Conservation (phyloP, 2,329 filamentous ascomycete genomes). For the Trichoderma asperellum region DNA sequence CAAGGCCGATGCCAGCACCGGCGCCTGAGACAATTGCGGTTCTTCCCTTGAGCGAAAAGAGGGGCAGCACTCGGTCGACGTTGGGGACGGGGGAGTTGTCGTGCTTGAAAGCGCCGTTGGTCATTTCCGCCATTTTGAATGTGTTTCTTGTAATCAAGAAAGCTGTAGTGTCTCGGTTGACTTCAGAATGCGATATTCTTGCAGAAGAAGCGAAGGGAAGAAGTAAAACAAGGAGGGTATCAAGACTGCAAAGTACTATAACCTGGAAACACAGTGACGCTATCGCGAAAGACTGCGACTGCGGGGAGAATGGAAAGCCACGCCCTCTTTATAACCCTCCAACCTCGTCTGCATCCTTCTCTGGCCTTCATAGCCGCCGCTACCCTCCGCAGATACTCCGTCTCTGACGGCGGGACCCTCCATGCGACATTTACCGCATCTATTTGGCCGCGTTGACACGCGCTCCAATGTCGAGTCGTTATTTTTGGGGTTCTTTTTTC, state of each 20-base stretch:
- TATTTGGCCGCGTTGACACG: constrained; percentile 12
- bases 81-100: constrained; percentile 56
- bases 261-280: background rate
- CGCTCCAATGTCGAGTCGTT: constrained; percentile 27
- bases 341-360: background rate
- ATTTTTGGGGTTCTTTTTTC: background rate
- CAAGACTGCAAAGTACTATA: background rate
- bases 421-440: constrained; percentile 23
- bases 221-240: background rate
- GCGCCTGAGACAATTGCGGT: constrained; percentile 72
- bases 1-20: constrained; percentile 68
- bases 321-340: constrained; percentile 10
- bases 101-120: constrained; percentile 59
- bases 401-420: constrained; percentile 11
- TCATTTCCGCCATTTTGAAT: constrained; percentile 46
- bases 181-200: too few species aligned
- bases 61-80: constrained; percentile 59
- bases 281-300: constrained; percentile 7
- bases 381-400: constrained; percentile 8
- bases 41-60: constrained; percentile 71
- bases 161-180: background rate
- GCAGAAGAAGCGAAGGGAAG: background rate
- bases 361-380: background rate
- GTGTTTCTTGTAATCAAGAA: background rate
- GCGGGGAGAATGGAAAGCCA: background rate